phyloP scores from a whole-genome alignment of 139 green algal genomes.

The Nannochloris sp. region DNA sequence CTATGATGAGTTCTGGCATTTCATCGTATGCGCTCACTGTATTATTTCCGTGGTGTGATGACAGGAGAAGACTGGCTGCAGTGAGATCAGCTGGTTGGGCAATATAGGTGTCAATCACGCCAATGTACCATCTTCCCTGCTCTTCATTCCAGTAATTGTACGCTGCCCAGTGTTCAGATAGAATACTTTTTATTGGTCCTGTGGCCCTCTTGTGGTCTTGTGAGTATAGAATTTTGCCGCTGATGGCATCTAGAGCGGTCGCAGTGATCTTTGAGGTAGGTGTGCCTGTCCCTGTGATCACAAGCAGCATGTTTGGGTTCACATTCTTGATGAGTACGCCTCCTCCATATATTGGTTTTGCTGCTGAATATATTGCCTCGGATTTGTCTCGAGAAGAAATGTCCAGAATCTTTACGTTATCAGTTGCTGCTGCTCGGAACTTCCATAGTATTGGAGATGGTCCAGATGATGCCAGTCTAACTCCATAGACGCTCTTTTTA shows the following conservation, averaged over 20 bases:
- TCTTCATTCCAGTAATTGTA: conserved; percentile 63
- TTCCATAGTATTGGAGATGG: conserved; percentile 25
- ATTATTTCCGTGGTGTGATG: conserved; percentile 20
- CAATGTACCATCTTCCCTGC: conserved; percentile 42
- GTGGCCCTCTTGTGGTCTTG: conserved; percentile 49
- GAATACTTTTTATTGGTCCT: conserved; percentile 63
- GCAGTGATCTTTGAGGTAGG: background rate
- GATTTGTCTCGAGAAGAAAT: conserved; percentile 21
- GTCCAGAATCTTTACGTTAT: conserved; percentile 34
- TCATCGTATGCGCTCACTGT: conserved; percentile 15
- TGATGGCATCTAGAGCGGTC: conserved; percentile 77
- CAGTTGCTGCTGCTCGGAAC: background rate
- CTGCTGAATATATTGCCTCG: conserved; percentile 51
- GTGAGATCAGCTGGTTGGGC: conserved; percentile 29
- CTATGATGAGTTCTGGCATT: background rate
- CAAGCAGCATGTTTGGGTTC: conserved; percentile 82
- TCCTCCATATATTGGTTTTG: conserved; percentile 74
- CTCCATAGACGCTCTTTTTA: conserved; percentile 13
- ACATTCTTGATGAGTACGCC: conserved; percentile 86
- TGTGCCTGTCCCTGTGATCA: conserved; percentile 45
- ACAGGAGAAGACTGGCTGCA: conserved; percentile 41
- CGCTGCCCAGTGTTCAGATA: conserved; percentile 75
- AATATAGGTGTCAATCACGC: conserved; percentile 45
- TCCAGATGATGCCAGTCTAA: conserved; percentile 4
- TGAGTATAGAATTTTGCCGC: conserved; percentile 61